Percentiles rank a stretch among this genome's conserved stretches.
Evolutionary conservation across 106 monocot species (phyloP).

Genomic region (Platanthera zijinensis): DNA sequence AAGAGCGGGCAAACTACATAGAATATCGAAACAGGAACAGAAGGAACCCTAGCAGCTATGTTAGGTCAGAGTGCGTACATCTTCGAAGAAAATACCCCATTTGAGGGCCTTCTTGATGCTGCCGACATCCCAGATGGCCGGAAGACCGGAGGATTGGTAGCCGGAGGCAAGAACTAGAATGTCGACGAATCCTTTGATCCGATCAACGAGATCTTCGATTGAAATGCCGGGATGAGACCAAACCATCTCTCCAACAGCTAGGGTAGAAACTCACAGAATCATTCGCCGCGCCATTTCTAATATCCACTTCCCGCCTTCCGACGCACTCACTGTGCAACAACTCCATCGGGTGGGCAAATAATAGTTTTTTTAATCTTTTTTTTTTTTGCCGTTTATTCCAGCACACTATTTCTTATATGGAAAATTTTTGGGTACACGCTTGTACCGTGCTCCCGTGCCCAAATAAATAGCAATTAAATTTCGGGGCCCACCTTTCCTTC

Average conservation of each 20-base stretch:
- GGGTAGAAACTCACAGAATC: neutral
- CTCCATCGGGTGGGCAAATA: too few species aligned
- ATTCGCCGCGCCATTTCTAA: neutral
- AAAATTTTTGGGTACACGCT: too few species aligned
- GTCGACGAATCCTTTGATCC: slow-evolving; percentile 72
- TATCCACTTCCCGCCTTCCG: neutral
- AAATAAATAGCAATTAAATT: too few species aligned
- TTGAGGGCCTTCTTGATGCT: slow-evolving; percentile 49
- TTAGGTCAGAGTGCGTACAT: slow-evolving; percentile 17
- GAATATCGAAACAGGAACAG: too few species aligned
- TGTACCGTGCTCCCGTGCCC: too few species aligned
- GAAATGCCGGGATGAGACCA: slow-evolving; percentile 55
- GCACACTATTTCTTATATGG: too few species aligned
- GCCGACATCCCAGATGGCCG: slow-evolving; percentile 52
- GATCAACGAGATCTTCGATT: slow-evolving; percentile 40
- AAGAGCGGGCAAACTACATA: neutral
- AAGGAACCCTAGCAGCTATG: neutral
- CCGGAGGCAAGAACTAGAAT: slow-evolving; percentile 69
- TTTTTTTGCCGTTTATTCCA: too few species aligned
- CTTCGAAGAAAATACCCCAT: slow-evolving; percentile 82
- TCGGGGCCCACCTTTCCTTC: too few species aligned
- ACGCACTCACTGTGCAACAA: too few species aligned
- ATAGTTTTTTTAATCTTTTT: too few species aligned
- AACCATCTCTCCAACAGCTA: slow-evolving; percentile 23
- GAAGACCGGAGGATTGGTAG: slow-evolving; percentile 50